Conservation (phyloP, 306 rosid species). For the Trichosanthes cucumerina region DNA sequence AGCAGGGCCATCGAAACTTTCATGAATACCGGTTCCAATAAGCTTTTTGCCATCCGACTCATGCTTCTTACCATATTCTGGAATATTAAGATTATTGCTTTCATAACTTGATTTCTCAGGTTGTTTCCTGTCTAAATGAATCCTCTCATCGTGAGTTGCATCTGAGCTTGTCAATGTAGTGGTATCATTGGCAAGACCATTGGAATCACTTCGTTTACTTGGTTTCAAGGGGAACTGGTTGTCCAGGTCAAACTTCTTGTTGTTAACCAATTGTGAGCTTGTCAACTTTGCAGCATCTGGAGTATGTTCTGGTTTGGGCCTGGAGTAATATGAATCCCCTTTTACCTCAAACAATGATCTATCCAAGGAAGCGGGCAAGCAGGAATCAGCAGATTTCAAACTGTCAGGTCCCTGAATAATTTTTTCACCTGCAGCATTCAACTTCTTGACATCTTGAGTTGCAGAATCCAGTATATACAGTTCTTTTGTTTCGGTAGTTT, state of each 20-base stretch:
- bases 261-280: constrained; percentile 18
- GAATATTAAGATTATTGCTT: neutral
- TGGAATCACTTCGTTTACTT: constrained; percentile 9
- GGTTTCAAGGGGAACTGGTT: constrained; percentile 16
- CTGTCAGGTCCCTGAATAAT: constrained; percentile 15
- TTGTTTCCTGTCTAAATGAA: constrained; percentile 8
- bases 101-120: constrained; percentile 1
- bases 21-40: neutral
- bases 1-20: constrained; percentile 8
- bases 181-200: constrained; percentile 12
- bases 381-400: constrained; percentile 29
- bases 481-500: constrained; percentile 20
- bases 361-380: constrained; percentile 16
- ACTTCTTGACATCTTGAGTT: constrained; percentile 24
- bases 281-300: constrained; percentile 12
- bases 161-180: constrained; percentile 14
- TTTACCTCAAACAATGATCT: constrained; percentile 19
- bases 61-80: neutral
- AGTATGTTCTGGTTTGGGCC: constrained; percentile 10
- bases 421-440: constrained; percentile 23
- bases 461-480: constrained; percentile 24
- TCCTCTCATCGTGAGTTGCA: neutral
- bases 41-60: neutral
- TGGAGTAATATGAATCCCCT: constrained; percentile 20
- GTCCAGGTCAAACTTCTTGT: constrained; percentile 22